Percentiles rank a stretch among this genome's conserved stretches.
These are phyloP conservation scores for Penicillium janthinellum DNA, from an alignment of 2,329 filamentous ascomycete species.

Conservation along the genomic window DNA sequence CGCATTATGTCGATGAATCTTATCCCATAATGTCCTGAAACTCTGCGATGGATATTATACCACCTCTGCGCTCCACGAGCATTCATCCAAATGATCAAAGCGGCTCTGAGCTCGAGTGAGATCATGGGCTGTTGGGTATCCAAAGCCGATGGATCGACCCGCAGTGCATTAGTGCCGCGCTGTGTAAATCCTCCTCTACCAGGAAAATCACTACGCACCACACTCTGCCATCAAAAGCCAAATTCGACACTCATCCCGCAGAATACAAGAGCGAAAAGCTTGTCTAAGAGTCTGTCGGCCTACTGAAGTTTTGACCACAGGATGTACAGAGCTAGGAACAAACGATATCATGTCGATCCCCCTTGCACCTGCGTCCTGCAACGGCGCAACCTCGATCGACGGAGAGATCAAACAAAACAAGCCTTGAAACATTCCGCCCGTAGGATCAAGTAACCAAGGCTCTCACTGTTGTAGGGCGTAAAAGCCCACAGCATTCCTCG, in stretches of 20 bases:
- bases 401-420: conserved; percentile 18
- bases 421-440: conserved; percentile 23
- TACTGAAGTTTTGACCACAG: too few relatives aligned
- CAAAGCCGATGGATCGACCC: too few relatives aligned
- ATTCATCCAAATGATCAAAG: not conserved
- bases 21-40: not conserved
- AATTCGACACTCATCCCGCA: too few relatives aligned
- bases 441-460: conserved; percentile 9
- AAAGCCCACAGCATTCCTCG: conserved; percentile 14
- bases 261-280: too few relatives aligned
- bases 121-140: not conserved
- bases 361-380: conserved; percentile 23
- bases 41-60: not conserved
- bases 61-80: not conserved
- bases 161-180: too few relatives aligned
- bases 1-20: not conserved
- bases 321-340: too few relatives aligned
- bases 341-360: not conserved
- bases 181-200: too few relatives aligned
- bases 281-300: too few relatives aligned
- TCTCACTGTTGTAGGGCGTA: conserved; percentile 6
- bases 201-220: too few relatives aligned
- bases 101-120: not conserved
- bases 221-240: too few relatives aligned
- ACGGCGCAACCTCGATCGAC: conserved; percentile 18